phyloP scores from a whole-genome alignment of 345 rosid genomes.

The Schrenkiella parvula region DNA sequence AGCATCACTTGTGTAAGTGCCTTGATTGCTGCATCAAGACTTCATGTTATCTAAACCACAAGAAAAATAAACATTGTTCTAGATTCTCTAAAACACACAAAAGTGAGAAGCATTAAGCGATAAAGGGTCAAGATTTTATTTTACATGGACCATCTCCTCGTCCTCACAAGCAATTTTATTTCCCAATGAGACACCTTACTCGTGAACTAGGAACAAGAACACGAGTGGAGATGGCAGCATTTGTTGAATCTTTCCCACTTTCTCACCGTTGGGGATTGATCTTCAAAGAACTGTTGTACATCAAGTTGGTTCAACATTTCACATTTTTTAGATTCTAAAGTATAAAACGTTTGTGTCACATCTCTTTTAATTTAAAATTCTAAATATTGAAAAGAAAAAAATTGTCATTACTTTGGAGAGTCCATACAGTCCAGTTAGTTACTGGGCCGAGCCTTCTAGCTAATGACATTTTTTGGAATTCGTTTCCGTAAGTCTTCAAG shows the following conservation, averaged over 20 bases:
- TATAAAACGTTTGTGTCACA: constrained; percentile 23
- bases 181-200: constrained; percentile 72
- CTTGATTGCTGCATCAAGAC: constrained; percentile 57
- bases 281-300: constrained; percentile 48
- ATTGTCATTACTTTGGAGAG: not conserved
- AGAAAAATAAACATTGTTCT: not conserved
- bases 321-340: not conserved
- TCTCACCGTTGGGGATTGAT: constrained; percentile 63
- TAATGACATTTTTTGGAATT: not conserved
- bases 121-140: not conserved
- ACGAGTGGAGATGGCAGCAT: constrained; percentile 51
- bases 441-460: constrained; percentile 2
- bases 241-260: constrained; percentile 55
- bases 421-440: not conserved
- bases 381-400: not conserved
- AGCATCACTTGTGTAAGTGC: constrained; percentile 57
- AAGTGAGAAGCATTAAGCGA: not conserved
- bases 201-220: constrained; percentile 62
- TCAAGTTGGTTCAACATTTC: not conserved
- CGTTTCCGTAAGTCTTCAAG: not conserved
- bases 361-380: constrained; percentile 41
- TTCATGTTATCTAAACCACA: constrained; percentile 56
- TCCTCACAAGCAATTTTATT: constrained; percentile 47
- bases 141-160: constrained; percentile 68
- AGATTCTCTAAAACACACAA: not conserved